Evolutionary conservation across 345 rosid genomes (phyloP).

Genomic region (Physaria fendleri): DNA sequence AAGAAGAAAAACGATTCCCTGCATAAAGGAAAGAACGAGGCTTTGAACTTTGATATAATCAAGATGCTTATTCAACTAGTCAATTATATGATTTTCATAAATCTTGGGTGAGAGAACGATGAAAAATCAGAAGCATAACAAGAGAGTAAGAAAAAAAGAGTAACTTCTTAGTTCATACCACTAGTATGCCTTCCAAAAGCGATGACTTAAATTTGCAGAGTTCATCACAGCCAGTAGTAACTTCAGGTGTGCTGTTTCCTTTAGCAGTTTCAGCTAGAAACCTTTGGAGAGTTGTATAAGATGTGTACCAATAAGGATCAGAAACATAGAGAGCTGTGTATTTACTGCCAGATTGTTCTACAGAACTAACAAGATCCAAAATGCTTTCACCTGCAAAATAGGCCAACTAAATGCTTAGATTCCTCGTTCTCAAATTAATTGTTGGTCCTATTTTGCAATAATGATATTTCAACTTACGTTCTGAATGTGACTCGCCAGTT

Average conservation of each 20-base stretch:
- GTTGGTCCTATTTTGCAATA: too few relatives aligned
- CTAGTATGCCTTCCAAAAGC: slow-evolving; percentile 67
- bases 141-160: too few relatives aligned
- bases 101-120: too few relatives aligned
- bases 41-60: too few relatives aligned
- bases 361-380: slow-evolving; percentile 47
- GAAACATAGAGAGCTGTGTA: slow-evolving; percentile 68
- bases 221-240: slow-evolving; percentile 46
- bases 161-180: too few relatives aligned
- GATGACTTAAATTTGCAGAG: slow-evolving; percentile 75
- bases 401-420: too few relatives aligned
- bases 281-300: slow-evolving; percentile 48
- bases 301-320: slow-evolving; percentile 53
- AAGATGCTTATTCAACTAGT: too few relatives aligned
- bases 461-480: slow-evolving; percentile 39
- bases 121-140: too few relatives aligned
- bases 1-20: slow-evolving; percentile 81
- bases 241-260: slow-evolving; percentile 35
- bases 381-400: slow-evolving; percentile 50
- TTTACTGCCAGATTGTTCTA: slow-evolving; percentile 52
- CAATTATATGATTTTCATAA: too few relatives aligned
- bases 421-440: too few relatives aligned
- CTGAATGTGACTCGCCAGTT: slow-evolving; percentile 37
- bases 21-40: slow-evolving; percentile 29
- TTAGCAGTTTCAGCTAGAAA: slow-evolving; percentile 52